phyloP scores from a whole-genome alignment of 2,329 filamentous ascomycete species.

The Calcarisporium arbuscula region DNA sequence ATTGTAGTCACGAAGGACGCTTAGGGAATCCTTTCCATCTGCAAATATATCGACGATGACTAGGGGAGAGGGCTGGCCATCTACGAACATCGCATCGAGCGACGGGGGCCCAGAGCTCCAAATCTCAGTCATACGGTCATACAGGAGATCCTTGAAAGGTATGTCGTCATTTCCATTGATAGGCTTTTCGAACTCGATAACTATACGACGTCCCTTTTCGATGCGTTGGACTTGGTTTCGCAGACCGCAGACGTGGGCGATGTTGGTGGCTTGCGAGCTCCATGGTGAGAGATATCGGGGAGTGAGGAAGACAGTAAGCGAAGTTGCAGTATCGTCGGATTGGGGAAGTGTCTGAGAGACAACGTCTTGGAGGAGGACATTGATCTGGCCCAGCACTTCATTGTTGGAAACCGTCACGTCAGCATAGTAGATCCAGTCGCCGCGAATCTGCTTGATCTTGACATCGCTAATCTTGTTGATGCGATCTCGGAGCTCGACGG shows the following conservation, averaged over 20 bases:
- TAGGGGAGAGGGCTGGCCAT: slow-evolving; percentile 55
- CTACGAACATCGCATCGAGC: slow-evolving; percentile 71
- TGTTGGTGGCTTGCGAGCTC: slow-evolving; percentile 94
- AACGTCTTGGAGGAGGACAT: slow-evolving; percentile 39
- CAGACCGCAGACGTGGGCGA: slow-evolving; percentile 85
- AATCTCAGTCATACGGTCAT: slow-evolving; percentile 94
- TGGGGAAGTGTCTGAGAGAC: slow-evolving; percentile 19
- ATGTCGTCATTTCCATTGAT: slow-evolving; percentile 38
- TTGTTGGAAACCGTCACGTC: slow-evolving; percentile 46
- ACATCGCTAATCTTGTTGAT: slow-evolving; percentile 36
- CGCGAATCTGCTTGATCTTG: slow-evolving; percentile 42
- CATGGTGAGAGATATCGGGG: slow-evolving; percentile 90
- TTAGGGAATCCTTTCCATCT: slow-evolving; percentile 57
- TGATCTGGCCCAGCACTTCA: slow-evolving; percentile 37
- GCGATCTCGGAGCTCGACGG: slow-evolving; percentile 37
- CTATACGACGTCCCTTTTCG: slow-evolving; percentile 78
- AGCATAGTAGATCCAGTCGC: slow-evolving; percentile 61
- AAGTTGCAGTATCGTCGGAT: slow-evolving; percentile 33
- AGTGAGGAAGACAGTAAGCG: slow-evolving; percentile 62
- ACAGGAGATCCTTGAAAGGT: slow-evolving; percentile 62
- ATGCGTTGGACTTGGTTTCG: slow-evolving; percentile 66
- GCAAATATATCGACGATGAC: slow-evolving; percentile 70
- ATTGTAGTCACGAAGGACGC: slow-evolving; percentile 77
- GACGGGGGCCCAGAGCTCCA: slow-evolving; percentile 63
- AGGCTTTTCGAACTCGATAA: slow-evolving; percentile 52